These are phyloP conservation scores for Dillenia turbinata DNA, from an alignment of 164 flowering plant genomes.

Conservation along the genomic window DNA sequence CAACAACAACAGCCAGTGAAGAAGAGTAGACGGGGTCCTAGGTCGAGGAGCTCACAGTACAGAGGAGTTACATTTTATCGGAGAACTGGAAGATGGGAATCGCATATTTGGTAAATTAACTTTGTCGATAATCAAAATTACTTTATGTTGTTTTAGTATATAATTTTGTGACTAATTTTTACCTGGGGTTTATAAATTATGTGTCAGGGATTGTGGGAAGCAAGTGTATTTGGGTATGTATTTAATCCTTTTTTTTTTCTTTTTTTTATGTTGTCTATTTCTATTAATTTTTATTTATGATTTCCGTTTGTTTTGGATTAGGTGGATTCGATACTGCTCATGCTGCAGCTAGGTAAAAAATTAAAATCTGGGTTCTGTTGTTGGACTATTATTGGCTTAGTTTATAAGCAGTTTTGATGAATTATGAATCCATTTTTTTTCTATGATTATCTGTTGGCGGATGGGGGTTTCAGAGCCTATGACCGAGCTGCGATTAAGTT, in stretches of 20 bases:
- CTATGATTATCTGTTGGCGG: background rate
- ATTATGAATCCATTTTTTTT: background rate
- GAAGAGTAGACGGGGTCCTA: slow-evolving; percentile 92
- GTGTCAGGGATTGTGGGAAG: slow-evolving; percentile 66
- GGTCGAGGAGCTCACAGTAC: slow-evolving; percentile 92
- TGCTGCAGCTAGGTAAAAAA: slow-evolving; percentile 59
- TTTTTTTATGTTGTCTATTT: background rate
- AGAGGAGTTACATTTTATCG: slow-evolving; percentile 93
- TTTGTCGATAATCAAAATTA: background rate
- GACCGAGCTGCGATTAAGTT: slow-evolving; percentile 95
- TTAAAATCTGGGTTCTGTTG: background rate
- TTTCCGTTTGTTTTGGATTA: slow-evolving; percentile 9
- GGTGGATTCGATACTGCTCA: slow-evolving; percentile 83
- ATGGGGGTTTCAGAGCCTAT: slow-evolving; percentile 56
- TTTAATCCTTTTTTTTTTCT: background rate
- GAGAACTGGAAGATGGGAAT: slow-evolving; percentile 93
- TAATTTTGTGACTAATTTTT: background rate
- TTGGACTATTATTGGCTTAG: background rate
- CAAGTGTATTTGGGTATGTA: slow-evolving; percentile 59
- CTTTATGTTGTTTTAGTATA: background rate
- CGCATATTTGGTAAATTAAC: slow-evolving; percentile 74
- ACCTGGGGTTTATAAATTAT: background rate
- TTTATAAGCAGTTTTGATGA: background rate
- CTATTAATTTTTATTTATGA: background rate
- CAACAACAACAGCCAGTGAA: slow-evolving; percentile 36